phyloP scores from a whole-genome alignment of 2,329 filamentous ascomycete genomes.

The Pseudofabraea citricarpa region DNA sequence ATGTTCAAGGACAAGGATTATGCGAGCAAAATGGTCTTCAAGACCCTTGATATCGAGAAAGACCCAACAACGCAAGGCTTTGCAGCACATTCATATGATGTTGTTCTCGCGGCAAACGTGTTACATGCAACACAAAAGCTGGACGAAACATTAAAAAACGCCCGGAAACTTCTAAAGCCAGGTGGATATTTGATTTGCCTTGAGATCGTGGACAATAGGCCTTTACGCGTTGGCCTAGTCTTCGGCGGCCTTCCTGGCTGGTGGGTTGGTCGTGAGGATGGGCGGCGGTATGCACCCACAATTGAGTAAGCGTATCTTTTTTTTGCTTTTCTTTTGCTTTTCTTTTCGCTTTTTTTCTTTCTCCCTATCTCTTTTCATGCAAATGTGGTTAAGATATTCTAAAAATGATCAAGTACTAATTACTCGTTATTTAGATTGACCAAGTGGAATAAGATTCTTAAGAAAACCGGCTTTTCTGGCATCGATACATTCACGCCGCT shows the following conservation, averaged over 20 bases:
- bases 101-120: constrained; percentile 32
- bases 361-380: neutral
- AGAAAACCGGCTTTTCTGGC: constrained; percentile 24
- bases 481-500: constrained; percentile 18
- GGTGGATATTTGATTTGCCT: constrained; percentile 34
- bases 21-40: constrained; percentile 17
- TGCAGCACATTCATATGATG: constrained; percentile 25
- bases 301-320: neutral
- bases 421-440: neutral
- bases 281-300: constrained; percentile 15
- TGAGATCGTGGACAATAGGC: constrained; percentile 2
- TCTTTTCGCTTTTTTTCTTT: too few species aligned
- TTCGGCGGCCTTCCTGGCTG: constrained; percentile 9
- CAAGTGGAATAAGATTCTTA: constrained; percentile 5
- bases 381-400: neutral
- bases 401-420: neutral
- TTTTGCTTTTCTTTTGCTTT: too few species aligned
- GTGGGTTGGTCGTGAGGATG: constrained; percentile 8
- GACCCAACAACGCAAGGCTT: constrained; percentile 28
- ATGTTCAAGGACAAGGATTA: constrained; percentile 23
- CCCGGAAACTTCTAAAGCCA: constrained; percentile 33
- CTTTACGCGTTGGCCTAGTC: neutral
- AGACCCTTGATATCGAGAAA: constrained; percentile 27
- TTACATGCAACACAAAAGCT: constrained; percentile 31
- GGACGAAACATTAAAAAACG: constrained; percentile 23